Conservation (phyloP, 345 rosid genomes). For the Crucihimalaya himalaica region DNA sequence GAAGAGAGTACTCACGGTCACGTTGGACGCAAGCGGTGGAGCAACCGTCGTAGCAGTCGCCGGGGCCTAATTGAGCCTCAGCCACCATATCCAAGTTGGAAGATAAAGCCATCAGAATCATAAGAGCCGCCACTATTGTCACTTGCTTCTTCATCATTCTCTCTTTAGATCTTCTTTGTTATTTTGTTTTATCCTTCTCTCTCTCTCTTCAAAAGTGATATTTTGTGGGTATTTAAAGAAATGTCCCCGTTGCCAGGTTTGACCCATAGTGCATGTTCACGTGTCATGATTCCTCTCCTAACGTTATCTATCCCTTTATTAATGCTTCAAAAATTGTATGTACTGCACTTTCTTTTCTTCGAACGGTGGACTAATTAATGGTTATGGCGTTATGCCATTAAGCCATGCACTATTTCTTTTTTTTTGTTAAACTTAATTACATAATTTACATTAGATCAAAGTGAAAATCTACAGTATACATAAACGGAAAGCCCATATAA, state of each 20-base stretch:
- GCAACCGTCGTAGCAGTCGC: constrained; percentile 57
- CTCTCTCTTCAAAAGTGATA: background rate
- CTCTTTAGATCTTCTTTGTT: constrained; percentile 12
- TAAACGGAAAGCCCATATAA: background rate
- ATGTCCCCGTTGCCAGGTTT: constrained; percentile 41
- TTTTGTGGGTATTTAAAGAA: constrained; percentile 27
- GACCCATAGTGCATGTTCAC: constrained; percentile 32
- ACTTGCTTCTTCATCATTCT: constrained; percentile 38
- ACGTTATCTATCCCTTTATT: constrained; percentile 15
- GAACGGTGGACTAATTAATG: background rate
- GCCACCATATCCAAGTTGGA: constrained; percentile 37
- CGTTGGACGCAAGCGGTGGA: constrained; percentile 53
- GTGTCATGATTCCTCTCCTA: constrained; percentile 20
- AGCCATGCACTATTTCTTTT: background rate
- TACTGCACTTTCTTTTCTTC: background rate
- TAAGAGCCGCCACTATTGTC: constrained; percentile 22
- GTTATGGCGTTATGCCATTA: too few relatives aligned
- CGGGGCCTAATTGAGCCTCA: constrained; percentile 39
- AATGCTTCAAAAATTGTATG: background rate
- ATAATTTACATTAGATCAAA: background rate
- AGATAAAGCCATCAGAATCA: constrained; percentile 34
- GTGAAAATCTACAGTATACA: background rate
- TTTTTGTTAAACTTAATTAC: background rate
- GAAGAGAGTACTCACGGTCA: constrained; percentile 37
- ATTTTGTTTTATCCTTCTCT: background rate